Evolutionary conservation across 2,329 filamentous ascomycete species (phyloP), one percentile per base, ranked within the genome.

Genomic region (Trichoderma atroviride): DNA sequence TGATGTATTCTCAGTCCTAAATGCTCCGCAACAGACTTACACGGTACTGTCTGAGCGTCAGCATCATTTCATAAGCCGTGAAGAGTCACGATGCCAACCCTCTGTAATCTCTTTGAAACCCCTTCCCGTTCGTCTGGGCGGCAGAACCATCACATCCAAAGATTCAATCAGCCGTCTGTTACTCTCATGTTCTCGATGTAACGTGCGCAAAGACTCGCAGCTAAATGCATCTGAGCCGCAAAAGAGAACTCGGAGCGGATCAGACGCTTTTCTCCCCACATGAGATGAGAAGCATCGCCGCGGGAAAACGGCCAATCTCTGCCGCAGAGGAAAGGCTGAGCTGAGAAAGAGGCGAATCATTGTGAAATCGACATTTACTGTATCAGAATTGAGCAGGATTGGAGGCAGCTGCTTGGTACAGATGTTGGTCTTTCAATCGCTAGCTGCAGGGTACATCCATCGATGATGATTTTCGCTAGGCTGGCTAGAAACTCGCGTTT

Each of bases 171-270:
- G 81, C 22, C 80, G 80, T 7, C 81, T 84, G 68, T 85, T 84
- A 65, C 75, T 76, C 31, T 78, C 71, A 64, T 89, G 85, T 76
- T 93, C 91, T 5, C 81, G 76, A 74, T 91, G 79, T 40, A 99
- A 82, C 6, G 92, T 91, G 70, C 82, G 82, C 61, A 99, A 83
- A 1, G 93, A 93, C 64, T 86, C 87, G 75, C 91, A 91, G 82
- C 95, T 97, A 80, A 98, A 97, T 2, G 89, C 85, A 79, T 99
- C 96, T 3, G 95, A 96, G 72, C 96, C 96, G 81, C 94, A 98
- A 81, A 97, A 99, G 4, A 99, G 86, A 66, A 99, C 93, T 40
- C 90, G 87, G 37, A 99, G 84, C 3, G 93, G 92, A 5, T 88
- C 84, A 0, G 84, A 82, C 19, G 70, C 22, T 50, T 57, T 72